phyloP scores from a whole-genome alignment of 352 stramenopile species.

The Phytopythium cucurbitacearum region DNA sequence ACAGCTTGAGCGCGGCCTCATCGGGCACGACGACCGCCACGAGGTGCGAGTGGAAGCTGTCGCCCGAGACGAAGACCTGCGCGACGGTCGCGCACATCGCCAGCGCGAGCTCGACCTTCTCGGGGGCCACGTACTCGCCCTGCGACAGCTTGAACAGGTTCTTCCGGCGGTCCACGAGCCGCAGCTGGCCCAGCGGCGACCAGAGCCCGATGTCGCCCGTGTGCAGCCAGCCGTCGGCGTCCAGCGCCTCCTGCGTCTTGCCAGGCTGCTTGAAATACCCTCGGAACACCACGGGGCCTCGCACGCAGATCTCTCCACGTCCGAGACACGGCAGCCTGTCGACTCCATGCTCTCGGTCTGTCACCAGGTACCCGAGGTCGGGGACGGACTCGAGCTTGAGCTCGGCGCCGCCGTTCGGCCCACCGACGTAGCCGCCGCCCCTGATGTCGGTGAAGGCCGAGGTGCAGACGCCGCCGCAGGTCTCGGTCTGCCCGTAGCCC shows the following conservation, averaged over 20 bases:
- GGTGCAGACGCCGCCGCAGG: slow-evolving; percentile 77
- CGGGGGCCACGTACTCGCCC: slow-evolving; percentile 95
- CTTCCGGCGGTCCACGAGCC: slow-evolving; percentile 91
- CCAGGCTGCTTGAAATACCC: slow-evolving; percentile 96
- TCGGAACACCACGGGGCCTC: slow-evolving; percentile 80
- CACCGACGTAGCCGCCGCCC: slow-evolving; percentile 89
- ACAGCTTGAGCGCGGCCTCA: slow-evolving; percentile 24
- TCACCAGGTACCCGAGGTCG: slow-evolving; percentile 95
- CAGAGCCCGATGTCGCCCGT: slow-evolving; percentile 95
- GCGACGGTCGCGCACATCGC: slow-evolving; percentile 87
- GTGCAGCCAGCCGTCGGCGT: slow-evolving; percentile 93
- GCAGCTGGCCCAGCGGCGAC: slow-evolving; percentile 89
- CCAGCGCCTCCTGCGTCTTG: slow-evolving; percentile 89
- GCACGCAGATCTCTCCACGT: slow-evolving; percentile 65
- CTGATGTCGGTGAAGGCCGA: slow-evolving; percentile 30
- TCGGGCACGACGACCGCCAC: slow-evolving; percentile 93
- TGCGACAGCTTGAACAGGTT: slow-evolving; percentile 94
- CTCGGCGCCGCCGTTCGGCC: slow-evolving; percentile 80
- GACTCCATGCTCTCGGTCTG: slow-evolving; percentile 55
- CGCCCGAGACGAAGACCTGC: slow-evolving; percentile 95
- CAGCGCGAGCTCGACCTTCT: slow-evolving; percentile 97
- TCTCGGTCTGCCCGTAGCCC: slow-evolving; percentile 97
- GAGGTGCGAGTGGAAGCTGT: slow-evolving; percentile 93
- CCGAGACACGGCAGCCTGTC: slow-evolving; percentile 34
- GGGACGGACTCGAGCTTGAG: slow-evolving; percentile 94